Evolutionary conservation across 176 grass and related monocot genomes (phyloP).

Genomic region (Musa itinerans): DNA sequence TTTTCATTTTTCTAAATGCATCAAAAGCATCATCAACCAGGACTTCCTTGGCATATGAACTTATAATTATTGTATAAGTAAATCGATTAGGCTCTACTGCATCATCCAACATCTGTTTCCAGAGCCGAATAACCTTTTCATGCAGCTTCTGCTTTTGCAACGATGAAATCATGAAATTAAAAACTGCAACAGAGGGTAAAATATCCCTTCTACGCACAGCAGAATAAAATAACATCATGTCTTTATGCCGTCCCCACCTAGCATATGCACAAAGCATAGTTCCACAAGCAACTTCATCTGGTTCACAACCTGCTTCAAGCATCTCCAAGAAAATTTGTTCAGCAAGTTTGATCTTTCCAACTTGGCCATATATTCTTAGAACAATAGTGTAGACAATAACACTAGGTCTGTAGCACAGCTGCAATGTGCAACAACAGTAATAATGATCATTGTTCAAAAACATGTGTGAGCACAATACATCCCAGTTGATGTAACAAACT

Average conservation of each 20-base stretch:
- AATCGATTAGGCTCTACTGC: constrained; percentile 50
- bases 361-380: constrained; percentile 51
- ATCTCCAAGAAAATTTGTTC: constrained; percentile 90
- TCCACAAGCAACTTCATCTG: constrained; percentile 80
- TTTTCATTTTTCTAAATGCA: constrained; percentile 48
- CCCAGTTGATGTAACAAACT: background rate
- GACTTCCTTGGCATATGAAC: constrained; percentile 47
- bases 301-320: constrained; percentile 68
- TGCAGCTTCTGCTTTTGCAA: constrained; percentile 92
- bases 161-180: constrained; percentile 91
- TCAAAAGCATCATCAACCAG: constrained; percentile 56
- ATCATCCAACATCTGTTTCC: constrained; percentile 59
- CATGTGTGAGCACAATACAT: background rate
- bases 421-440: constrained; percentile 16
- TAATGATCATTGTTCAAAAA: background rate
- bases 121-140: constrained; percentile 50
- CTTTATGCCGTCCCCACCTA: constrained; percentile 55
- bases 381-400: constrained; percentile 87
- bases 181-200: constrained; percentile 53
- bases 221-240: constrained; percentile 83
- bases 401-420: constrained; percentile 84
- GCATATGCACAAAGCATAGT: constrained; percentile 87
- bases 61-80: constrained; percentile 54
- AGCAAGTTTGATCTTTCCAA: constrained; percentile 65
- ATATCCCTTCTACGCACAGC: constrained; percentile 42